Percentiles rank a stretch among this genome's conserved stretches.
phyloP scores from a whole-genome alignment of 352 stramenopile genomes.

The Nothophytophthora sp. region DNA sequence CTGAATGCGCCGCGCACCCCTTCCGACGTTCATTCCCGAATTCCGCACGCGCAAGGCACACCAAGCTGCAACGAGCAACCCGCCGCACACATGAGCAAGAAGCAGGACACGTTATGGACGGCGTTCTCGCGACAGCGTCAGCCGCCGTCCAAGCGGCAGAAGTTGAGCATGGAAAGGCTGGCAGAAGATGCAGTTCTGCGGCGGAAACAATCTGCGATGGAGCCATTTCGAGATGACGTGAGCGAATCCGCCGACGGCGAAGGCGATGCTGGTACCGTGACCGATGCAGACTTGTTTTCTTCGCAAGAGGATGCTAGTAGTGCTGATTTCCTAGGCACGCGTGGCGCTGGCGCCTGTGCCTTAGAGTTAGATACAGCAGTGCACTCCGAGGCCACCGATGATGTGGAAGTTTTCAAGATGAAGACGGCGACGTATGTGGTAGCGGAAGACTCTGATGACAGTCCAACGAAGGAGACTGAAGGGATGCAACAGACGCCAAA shows the following conservation, averaged over 20 bases:
- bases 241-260: conserved; percentile 10
- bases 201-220: conserved; percentile 12
- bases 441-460: too few relatives aligned
- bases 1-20: too few relatives aligned
- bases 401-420: too few relatives aligned
- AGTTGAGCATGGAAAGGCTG: conserved; percentile 12
- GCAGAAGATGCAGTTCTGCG: conserved; percentile 5
- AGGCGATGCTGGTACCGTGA: conserved; percentile 42
- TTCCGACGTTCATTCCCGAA: conserved; percentile 10
- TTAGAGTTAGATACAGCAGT: conserved; percentile 2
- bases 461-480: too few relatives aligned
- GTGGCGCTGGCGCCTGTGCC: conserved; percentile 9
- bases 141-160: conserved; percentile 25
- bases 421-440: too few relatives aligned
- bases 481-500: too few relatives aligned
- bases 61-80: neutral
- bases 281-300: conserved; percentile 57
- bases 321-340: conserved; percentile 5
- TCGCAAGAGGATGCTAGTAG: conserved; percentile 45
- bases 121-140: conserved; percentile 41
- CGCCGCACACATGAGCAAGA: conserved; percentile 38
- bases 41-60: conserved; percentile 15
- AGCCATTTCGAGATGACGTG: too few relatives aligned
- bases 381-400: too few relatives aligned
- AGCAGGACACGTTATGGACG: conserved; percentile 47